A percentile compares a stretch with the other conserved stretches of the same genome.
Evolutionary conservation across 768 basidiomycete genomes (phyloP).

Genomic region (Rickenella mellea): DNA sequence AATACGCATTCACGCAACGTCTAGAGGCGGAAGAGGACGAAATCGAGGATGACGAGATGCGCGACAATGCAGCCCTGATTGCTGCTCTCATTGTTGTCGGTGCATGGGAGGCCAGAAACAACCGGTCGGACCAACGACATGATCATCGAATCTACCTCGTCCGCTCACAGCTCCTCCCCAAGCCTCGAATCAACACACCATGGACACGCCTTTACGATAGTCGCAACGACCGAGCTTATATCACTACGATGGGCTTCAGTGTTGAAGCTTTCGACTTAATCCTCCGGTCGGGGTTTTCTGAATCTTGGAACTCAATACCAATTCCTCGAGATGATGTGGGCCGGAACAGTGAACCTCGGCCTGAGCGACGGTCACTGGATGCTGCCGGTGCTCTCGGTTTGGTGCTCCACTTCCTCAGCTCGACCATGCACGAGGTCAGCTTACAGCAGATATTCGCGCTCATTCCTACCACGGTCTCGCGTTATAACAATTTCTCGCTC

Average conservation of each 20-base stretch:
- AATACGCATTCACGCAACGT: no score
- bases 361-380: slow-evolving; percentile 21
- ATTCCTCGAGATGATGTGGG: slow-evolving; percentile 23
- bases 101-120: no score
- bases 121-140: no score
- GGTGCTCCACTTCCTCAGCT: slow-evolving; percentile 29
- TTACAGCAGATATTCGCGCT: slow-evolving; percentile 34
- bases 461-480: slow-evolving; percentile 24
- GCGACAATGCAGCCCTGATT: no score
- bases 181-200: slow-evolving; percentile 23
- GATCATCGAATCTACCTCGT: slow-evolving; percentile 21
- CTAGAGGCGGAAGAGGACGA: no score
- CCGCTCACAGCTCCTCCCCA: slow-evolving; percentile 22
- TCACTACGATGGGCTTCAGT: slow-evolving; percentile 37
- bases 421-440: slow-evolving; percentile 27
- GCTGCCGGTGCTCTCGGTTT: slow-evolving; percentile 31
- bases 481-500: slow-evolving; percentile 25
- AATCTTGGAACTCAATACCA: slow-evolving; percentile 10
- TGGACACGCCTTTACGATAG: slow-evolving; percentile 25
- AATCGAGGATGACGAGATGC: no score
- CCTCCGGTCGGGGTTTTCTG: slow-evolving; percentile 22
- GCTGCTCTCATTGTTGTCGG: no score
- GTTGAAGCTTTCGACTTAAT: slow-evolving; percentile 23
- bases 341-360: slow-evolving; percentile 14
- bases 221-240: slow-evolving; percentile 27